Evolutionary conservation across 257 asterid species (phyloP).

Genomic region (Ajuga chamaepitys): DNA sequence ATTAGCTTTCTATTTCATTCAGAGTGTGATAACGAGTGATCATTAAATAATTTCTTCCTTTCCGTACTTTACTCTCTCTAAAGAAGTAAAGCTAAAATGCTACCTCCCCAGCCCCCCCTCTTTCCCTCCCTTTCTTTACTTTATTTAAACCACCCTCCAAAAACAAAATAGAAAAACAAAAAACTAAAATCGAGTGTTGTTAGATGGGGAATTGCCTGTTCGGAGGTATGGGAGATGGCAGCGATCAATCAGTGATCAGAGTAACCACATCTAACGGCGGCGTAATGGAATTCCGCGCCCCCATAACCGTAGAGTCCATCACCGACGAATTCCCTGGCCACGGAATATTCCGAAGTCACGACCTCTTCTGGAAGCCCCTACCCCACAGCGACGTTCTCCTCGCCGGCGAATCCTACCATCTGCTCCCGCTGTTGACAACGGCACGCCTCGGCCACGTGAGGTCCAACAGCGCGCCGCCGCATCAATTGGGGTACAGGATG

Average conservation of each 20-base stretch:
- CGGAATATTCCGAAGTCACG: slow-evolving; percentile 65
- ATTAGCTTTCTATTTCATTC: background rate
- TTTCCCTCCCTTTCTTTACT: slow-evolving; percentile 26
- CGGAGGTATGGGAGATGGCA: slow-evolving; percentile 47
- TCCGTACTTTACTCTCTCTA: slow-evolving; percentile 16
- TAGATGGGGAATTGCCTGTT: slow-evolving; percentile 75
- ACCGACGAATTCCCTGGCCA: slow-evolving; percentile 79
- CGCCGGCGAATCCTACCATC: slow-evolving; percentile 65
- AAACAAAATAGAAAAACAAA: too few relatives aligned
- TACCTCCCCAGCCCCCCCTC: background rate
- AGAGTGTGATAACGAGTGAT: slow-evolving; percentile 12
- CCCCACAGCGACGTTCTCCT: slow-evolving; percentile 43
- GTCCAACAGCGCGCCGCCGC: slow-evolving; percentile 52
- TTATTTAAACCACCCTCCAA: slow-evolving; percentile 39
- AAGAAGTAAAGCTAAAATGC: slow-evolving; percentile 13
- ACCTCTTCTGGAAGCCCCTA: slow-evolving; percentile 78
- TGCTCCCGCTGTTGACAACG: slow-evolving; percentile 44
- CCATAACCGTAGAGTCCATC: slow-evolving; percentile 58
- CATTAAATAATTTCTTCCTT: slow-evolving; percentile 9
- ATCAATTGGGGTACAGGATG: slow-evolving; percentile 50
- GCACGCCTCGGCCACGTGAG: slow-evolving; percentile 46
- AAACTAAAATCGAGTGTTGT: background rate
- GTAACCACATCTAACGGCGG: slow-evolving; percentile 66
- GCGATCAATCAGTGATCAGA: slow-evolving; percentile 28
- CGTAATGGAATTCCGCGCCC: slow-evolving; percentile 62